Conservation (phyloP, 129 eudicot species). For the Flaveria linearis region DNA sequence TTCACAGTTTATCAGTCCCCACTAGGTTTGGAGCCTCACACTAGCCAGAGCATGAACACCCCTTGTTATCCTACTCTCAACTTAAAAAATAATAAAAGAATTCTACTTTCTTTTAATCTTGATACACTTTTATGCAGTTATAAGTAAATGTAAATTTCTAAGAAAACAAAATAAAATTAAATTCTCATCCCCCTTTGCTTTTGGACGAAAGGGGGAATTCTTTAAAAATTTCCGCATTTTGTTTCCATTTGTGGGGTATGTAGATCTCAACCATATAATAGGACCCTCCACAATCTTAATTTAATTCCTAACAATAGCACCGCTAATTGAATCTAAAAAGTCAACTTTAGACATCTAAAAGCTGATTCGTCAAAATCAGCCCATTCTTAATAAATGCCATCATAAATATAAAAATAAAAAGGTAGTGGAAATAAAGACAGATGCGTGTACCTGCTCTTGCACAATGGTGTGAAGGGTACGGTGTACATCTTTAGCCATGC, state of each 20-base stretch:
- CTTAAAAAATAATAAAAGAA: background rate
- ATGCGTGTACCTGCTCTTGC: slow-evolving; percentile 74
- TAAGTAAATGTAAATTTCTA: background rate
- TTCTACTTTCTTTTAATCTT: background rate
- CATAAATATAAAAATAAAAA: background rate
- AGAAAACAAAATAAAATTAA: background rate
- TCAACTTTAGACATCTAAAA: slow-evolving; percentile 15
- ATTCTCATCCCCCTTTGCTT: background rate
- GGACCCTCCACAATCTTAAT: background rate
- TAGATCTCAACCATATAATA: background rate
- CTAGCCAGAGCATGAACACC: background rate
- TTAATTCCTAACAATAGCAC: background rate
- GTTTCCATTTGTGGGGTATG: background rate
- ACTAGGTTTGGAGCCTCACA: background rate
- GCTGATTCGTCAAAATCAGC: background rate
- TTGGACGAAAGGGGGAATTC: background rate
- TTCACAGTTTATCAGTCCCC: background rate
- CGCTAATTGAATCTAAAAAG: background rate
- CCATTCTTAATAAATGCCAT: background rate
- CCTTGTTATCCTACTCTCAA: background rate
- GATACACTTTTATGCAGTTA: background rate
- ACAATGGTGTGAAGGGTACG: slow-evolving; percentile 87
- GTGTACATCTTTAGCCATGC: slow-evolving; percentile 99
- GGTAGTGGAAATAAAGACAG: background rate
- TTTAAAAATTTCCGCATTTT: background rate